Conservation (phyloP, 768 basidiomycete species). For the button mushroom (Agaricus bisporus) region DNA sequence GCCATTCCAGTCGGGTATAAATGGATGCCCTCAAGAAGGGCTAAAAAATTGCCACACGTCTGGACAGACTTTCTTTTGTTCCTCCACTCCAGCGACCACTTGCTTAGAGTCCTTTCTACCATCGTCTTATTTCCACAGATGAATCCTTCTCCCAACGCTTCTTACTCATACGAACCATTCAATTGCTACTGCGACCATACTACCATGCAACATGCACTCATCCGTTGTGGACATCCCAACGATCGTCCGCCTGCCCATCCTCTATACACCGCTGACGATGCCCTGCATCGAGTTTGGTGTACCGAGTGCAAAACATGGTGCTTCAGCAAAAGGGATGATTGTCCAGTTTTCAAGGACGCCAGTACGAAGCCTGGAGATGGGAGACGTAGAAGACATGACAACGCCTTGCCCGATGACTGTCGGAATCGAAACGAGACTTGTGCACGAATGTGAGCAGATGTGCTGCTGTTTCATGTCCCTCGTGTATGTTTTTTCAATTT, state of each 20-base stretch:
- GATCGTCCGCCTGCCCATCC: slow-evolving; percentile 18
- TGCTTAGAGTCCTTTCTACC: background rate
- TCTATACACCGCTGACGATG: slow-evolving; percentile 19
- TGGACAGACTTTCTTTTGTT: background rate
- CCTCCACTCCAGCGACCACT: background rate
- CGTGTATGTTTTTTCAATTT: background rate
- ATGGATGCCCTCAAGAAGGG: background rate
- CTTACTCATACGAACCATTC: slow-evolving; percentile 14
- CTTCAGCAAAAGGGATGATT: slow-evolving; percentile 12
- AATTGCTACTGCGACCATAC: slow-evolving; percentile 16
- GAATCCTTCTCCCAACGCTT: background rate
- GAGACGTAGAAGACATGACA: background rate
- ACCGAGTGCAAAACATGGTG: slow-evolving; percentile 21
- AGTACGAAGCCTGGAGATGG: background rate
- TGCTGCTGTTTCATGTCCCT: background rate
- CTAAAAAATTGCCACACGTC: background rate
- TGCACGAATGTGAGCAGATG: slow-evolving; percentile 7
- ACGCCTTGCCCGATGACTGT: background rate
- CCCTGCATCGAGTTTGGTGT: slow-evolving; percentile 26
- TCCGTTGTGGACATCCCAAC: slow-evolving; percentile 24
- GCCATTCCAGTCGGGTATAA: background rate
- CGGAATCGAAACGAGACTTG: background rate
- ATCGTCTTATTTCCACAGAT: background rate
- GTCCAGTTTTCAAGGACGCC: background rate
- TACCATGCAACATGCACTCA: slow-evolving; percentile 14